Conservation (phyloP, 306 rosid genomes). For the Prinsepia uniflora region DNA sequence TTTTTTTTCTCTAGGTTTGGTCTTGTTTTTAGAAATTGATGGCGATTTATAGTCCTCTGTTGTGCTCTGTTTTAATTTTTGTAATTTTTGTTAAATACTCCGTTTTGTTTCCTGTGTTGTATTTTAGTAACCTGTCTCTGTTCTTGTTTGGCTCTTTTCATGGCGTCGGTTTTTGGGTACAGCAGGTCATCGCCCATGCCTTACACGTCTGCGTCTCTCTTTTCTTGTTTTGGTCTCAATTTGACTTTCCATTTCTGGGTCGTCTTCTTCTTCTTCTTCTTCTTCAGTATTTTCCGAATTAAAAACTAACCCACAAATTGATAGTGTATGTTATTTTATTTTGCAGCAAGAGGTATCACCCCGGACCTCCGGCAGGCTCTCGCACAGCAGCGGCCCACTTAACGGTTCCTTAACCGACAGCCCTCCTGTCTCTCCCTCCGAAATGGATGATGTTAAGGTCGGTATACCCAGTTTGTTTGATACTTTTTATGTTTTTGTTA, state of each 20-base stretch:
- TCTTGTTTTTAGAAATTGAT: conserved; percentile 9
- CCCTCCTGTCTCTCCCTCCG: conserved; percentile 89
- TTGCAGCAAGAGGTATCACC: conserved; percentile 81
- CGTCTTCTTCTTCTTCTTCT: conserved; percentile 5
- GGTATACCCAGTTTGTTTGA: background rate
- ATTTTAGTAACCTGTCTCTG: background rate
- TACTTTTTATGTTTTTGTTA: background rate
- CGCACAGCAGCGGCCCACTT: conserved; percentile 96
- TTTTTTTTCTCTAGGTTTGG: background rate
- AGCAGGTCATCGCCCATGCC: background rate
- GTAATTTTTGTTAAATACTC: background rate
- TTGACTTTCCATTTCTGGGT: background rate
- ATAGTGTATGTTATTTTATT: background rate
- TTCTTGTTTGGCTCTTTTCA: background rate
- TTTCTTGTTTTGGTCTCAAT: background rate
- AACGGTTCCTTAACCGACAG: conserved; percentile 84
- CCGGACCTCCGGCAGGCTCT: conserved; percentile 84
- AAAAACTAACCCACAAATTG: background rate
- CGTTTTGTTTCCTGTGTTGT: background rate
- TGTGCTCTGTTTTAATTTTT: background rate
- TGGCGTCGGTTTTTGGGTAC: background rate
- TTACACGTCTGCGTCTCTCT: background rate
- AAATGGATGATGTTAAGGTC: conserved; percentile 84
- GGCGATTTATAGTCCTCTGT: conserved; percentile 4
- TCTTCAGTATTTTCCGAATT: background rate